Evolutionary conservation across 2,329 filamentous ascomycete genomes (phyloP).

Genomic region (Aspergillus pseudotamarii): DNA sequence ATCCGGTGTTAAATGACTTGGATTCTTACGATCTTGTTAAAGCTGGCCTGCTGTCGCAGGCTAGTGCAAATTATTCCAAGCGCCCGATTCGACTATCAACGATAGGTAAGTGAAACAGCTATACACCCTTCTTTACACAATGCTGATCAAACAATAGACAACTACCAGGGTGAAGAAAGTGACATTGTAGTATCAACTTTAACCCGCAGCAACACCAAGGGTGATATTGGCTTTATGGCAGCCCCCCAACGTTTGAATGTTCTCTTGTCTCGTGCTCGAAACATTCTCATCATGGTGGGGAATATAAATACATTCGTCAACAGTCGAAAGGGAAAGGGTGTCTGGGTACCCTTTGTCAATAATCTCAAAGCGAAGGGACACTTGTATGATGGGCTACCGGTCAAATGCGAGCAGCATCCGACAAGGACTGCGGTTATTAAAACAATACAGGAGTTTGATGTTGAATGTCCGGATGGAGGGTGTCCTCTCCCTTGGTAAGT

Average conservation of each 20-base stretch:
- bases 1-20: slow-evolving; percentile 69
- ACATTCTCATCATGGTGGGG: slow-evolving; percentile 69
- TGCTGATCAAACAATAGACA: slow-evolving; percentile 65
- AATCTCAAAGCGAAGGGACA: slow-evolving; percentile 55
- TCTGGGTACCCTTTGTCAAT: slow-evolving; percentile 63
- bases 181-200: slow-evolving; percentile 71
- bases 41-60: slow-evolving; percentile 45
- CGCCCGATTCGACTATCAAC: too few relatives aligned
- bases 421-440: slow-evolving; percentile 51
- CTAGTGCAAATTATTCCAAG: too few relatives aligned
- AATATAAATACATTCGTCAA: slow-evolving; percentile 68
- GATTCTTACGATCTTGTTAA: slow-evolving; percentile 65
- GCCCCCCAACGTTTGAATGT: slow-evolving; percentile 71
- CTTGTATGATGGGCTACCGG: slow-evolving; percentile 63
- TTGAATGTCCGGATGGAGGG: slow-evolving; percentile 68
- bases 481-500: slow-evolving; percentile 33
- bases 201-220: slow-evolving; percentile 64
- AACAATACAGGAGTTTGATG: slow-evolving; percentile 61
- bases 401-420: slow-evolving; percentile 64
- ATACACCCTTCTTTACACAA: too few relatives aligned
- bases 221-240: slow-evolving; percentile 72
- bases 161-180: slow-evolving; percentile 77
- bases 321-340: slow-evolving; percentile 57
- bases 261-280: slow-evolving; percentile 66
- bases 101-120: too few relatives aligned